Conservation (phyloP, 1,139 yeast species). For the Hyphopichia pseudoburtonii region DNA sequence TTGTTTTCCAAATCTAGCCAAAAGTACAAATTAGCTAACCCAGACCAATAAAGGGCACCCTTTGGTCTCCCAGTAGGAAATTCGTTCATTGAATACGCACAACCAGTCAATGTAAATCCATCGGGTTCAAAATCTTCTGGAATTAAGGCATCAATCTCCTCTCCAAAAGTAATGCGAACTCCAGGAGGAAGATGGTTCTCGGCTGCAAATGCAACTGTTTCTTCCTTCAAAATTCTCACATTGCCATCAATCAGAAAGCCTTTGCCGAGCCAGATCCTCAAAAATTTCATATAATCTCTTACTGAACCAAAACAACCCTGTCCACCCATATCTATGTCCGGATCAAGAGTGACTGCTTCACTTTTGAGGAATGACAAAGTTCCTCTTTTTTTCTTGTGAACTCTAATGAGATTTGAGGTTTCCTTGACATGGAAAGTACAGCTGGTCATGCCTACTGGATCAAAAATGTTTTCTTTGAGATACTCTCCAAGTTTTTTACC, state of each 20-base stretch:
- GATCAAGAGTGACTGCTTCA: conserved; percentile 16
- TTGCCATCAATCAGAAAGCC: conserved; percentile 45
- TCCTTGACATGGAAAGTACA: conserved; percentile 37
- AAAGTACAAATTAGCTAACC: conserved; percentile 44
- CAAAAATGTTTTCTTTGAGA: conserved; percentile 37
- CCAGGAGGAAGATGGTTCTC: conserved; percentile 35
- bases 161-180: conserved; percentile 20
- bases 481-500: conserved; percentile 45
- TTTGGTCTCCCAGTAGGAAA: conserved; percentile 41
- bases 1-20: conserved; percentile 47
- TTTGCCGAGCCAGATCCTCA: conserved; percentile 46
- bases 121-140: conserved; percentile 52
- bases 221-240: conserved; percentile 26
- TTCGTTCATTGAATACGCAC: conserved; percentile 57
- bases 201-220: conserved; percentile 32
- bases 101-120: conserved; percentile 77
- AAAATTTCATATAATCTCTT: conserved; percentile 41
- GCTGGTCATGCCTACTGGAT: conserved; percentile 43
- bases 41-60: conserved; percentile 45
- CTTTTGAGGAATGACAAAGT: background rate
- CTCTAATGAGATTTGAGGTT: conserved; percentile 21
- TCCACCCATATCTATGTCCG: conserved; percentile 48
- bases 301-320: conserved; percentile 49
- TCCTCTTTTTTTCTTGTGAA: conserved; percentile 7
- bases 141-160: conserved; percentile 7